Evolutionary conservation across 2,329 filamentous ascomycete species (phyloP).

Genomic region (Akanthomyces muscarius): DNA sequence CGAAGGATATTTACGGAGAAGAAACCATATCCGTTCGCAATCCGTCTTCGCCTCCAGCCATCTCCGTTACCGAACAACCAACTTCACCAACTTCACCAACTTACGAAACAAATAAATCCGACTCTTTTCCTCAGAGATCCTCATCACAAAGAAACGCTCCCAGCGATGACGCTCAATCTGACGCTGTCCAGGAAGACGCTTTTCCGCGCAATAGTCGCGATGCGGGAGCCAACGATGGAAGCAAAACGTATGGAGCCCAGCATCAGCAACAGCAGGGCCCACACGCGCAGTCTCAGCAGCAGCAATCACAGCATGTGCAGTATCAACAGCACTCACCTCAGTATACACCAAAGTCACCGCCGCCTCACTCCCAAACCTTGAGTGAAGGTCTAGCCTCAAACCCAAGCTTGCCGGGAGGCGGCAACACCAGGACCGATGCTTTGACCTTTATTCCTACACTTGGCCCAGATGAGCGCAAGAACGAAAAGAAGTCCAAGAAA

Average conservation of each 20-base stretch:
- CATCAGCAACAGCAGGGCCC: slow-evolving; percentile 22
- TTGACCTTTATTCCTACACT: slow-evolving; percentile 78
- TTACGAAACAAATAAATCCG: slow-evolving; percentile 24
- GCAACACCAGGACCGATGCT: slow-evolving; percentile 65
- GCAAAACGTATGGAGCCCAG: slow-evolving; percentile 20
- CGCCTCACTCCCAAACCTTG: slow-evolving; percentile 23
- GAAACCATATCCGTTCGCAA: slow-evolving; percentile 34
- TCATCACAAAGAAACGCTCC: slow-evolving; percentile 45
- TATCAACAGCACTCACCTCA: slow-evolving; percentile 18
- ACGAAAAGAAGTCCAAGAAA: slow-evolving; percentile 72
- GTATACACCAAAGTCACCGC: slow-evolving; percentile 25
- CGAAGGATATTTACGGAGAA: slow-evolving; percentile 29
- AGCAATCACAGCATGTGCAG: slow-evolving; percentile 22
- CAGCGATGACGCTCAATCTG: slow-evolving; percentile 41
- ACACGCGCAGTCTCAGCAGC: slow-evolving; percentile 20
- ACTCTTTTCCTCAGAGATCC: slow-evolving; percentile 47
- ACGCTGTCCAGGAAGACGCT: slow-evolving; percentile 29
- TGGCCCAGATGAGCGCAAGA: slow-evolving; percentile 64
- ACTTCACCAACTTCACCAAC: slow-evolving; percentile 44
- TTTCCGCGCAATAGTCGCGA: background rate
- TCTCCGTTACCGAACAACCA: slow-evolving; percentile 62
- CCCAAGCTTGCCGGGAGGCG: slow-evolving; percentile 65
- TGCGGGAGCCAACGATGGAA: background rate
- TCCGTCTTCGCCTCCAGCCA: slow-evolving; percentile 28
- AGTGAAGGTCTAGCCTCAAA: slow-evolving; percentile 29